These are phyloP conservation scores for Globisporangium middletonii DNA, from an alignment of 352 stramenopile genomes.

Conservation along the genomic window DNA sequence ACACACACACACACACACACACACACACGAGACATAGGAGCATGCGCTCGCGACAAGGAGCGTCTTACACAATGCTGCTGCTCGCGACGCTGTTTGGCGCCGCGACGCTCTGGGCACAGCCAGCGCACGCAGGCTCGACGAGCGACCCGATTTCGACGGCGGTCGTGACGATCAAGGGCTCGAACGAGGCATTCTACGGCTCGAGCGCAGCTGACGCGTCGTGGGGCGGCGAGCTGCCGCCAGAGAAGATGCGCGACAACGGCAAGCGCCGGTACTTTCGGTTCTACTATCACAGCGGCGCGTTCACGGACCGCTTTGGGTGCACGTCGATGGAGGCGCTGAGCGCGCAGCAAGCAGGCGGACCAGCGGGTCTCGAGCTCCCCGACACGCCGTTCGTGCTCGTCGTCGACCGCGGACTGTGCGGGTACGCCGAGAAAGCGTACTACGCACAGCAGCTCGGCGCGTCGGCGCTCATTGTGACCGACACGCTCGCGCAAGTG, in stretches of 20 bases:
- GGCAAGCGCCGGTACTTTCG: conserved; percentile 38
- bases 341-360: conserved; percentile 13
- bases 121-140: conserved; percentile 19
- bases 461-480: conserved; percentile 62
- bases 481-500: conserved; percentile 66
- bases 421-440: conserved; percentile 75
- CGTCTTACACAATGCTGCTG: background rate
- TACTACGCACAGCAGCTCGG: conserved; percentile 60
- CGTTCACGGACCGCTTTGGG: conserved; percentile 40
- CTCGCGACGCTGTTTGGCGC: background rate
- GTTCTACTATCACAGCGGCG: conserved; percentile 39
- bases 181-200: conserved; percentile 52
- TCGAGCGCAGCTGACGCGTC: conserved; percentile 35
- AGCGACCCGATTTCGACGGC: conserved; percentile 35
- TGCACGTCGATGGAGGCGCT: conserved; percentile 35
- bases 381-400: conserved; percentile 46
- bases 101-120: background rate
- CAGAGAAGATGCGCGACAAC: conserved; percentile 37
- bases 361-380: conserved; percentile 10
- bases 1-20: too few relatives aligned
- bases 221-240: conserved; percentile 48
- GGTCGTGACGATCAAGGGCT: conserved; percentile 52
- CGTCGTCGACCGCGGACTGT: conserved; percentile 63
- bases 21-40: too few relatives aligned
- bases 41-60: too few relatives aligned